These are phyloP conservation scores for Paecilomyces fulvus DNA, from an alignment of 2,329 filamentous ascomycete species.

Conservation along the genomic window DNA sequence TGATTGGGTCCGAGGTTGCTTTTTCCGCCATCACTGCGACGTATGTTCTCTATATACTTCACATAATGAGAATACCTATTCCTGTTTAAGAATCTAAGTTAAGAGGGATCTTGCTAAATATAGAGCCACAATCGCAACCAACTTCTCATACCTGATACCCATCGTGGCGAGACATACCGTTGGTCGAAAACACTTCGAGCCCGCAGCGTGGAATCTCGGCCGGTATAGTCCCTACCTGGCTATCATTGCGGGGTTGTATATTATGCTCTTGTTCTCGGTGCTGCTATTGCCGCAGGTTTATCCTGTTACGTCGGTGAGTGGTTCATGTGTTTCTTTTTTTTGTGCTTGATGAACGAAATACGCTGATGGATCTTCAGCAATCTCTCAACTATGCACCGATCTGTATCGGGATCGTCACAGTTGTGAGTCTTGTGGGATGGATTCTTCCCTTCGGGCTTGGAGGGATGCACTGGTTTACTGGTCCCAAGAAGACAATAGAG, in stretches of 20 bases:
- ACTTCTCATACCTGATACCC: slow-evolving; percentile 32
- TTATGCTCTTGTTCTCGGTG: slow-evolving; percentile 28
- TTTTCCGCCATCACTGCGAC: slow-evolving; percentile 32
- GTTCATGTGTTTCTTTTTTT: neutral
- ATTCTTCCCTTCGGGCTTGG: slow-evolving; percentile 25
- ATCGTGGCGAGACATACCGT: slow-evolving; percentile 32
- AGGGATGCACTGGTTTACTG: slow-evolving; percentile 29
- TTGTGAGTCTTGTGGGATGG: slow-evolving; percentile 29
- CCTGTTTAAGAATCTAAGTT: no score
- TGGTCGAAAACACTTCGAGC: slow-evolving; percentile 25
- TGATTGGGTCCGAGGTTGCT: slow-evolving; percentile 30
- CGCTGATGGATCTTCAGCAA: slow-evolving; percentile 4
- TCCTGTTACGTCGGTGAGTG: slow-evolving; percentile 21
- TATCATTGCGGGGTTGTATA: slow-evolving; percentile 22
- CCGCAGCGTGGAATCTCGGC: slow-evolving; percentile 28
- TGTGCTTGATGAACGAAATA: neutral
- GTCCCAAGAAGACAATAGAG: slow-evolving; percentile 29
- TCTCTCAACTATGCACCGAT: slow-evolving; percentile 35
- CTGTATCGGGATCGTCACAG: slow-evolving; percentile 28
- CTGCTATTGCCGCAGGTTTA: slow-evolving; percentile 31
- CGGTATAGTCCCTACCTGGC: slow-evolving; percentile 17
- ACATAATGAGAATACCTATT: no score
- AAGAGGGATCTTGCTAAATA: neutral
- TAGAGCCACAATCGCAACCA: slow-evolving; percentile 28
- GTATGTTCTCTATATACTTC: neutral